phyloP scores from a whole-genome alignment of 2,329 filamentous ascomycete species.

The Xylaria digitata region DNA sequence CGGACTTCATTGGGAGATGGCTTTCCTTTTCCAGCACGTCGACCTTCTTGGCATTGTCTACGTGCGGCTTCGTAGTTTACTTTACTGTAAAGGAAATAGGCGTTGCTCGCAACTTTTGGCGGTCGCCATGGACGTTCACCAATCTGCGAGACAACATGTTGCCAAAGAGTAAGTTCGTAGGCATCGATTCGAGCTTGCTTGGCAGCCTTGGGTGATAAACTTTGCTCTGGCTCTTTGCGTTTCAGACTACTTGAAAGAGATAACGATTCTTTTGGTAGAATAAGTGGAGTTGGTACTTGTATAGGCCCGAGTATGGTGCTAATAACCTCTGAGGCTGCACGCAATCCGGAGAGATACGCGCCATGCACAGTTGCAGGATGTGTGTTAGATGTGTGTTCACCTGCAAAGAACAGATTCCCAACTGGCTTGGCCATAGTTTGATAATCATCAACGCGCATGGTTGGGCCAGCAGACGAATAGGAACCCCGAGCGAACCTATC shows the following conservation, averaged over 20 bases:
- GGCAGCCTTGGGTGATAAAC: slow-evolving; percentile 57
- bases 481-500: slow-evolving; percentile 93
- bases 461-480: slow-evolving; percentile 91
- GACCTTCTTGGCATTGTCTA: slow-evolving; percentile 71
- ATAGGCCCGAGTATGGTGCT: slow-evolving; percentile 85
- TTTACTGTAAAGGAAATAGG: slow-evolving; percentile 91
- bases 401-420: slow-evolving; percentile 92
- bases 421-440: slow-evolving; percentile 87
- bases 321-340: slow-evolving; percentile 87
- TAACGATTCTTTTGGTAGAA: slow-evolving; percentile 69
- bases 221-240: slow-evolving; percentile 58
- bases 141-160: slow-evolving; percentile 66
- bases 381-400: slow-evolving; percentile 94
- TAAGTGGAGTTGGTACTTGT: slow-evolving; percentile 77
- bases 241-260: slow-evolving; percentile 58
- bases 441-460: slow-evolving; percentile 88
- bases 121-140: slow-evolving; percentile 82
- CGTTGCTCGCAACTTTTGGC: slow-evolving; percentile 79
- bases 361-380: slow-evolving; percentile 98
- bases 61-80: slow-evolving; percentile 74
- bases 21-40: slow-evolving; percentile 72
- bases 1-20: slow-evolving; percentile 83
- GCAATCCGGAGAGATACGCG: slow-evolving; percentile 91
- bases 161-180: slow-evolving; percentile 66
- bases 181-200: slow-evolving; percentile 65